Conservation (phyloP, 2,329 filamentous ascomycete species). For the Xylariomycetidae sp. region DNA sequence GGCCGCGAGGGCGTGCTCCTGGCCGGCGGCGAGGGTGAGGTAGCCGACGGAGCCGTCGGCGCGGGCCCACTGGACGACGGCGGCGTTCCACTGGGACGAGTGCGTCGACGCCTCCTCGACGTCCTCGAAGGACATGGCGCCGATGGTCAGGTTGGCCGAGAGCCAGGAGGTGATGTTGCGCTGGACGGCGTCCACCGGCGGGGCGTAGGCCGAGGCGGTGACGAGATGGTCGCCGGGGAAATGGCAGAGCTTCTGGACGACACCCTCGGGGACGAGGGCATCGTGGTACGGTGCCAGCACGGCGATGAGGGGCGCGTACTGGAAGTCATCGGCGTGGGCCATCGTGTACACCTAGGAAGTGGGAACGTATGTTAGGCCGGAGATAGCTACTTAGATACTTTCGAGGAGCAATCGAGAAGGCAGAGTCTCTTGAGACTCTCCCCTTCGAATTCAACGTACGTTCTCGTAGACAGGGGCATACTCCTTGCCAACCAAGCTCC, state of each 20-base stretch:
- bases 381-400: no score
- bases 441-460: constrained; percentile 30
- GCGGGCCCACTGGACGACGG: constrained; percentile 42
- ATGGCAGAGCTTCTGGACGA: background rate
- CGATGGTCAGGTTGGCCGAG: constrained; percentile 42
- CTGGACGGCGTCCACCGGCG: constrained; percentile 42
- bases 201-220: constrained; percentile 40
- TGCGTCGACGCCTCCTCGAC: constrained; percentile 43
- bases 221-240: constrained; percentile 34
- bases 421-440: no score
- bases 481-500: constrained; percentile 40
- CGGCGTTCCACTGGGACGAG: constrained; percentile 42
- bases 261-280: constrained; percentile 26
- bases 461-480: constrained; percentile 1
- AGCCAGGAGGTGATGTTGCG: constrained; percentile 48
- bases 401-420: no score
- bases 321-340: constrained; percentile 46
- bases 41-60: constrained; percentile 11
- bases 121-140: constrained; percentile 43
- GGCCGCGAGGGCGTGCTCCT: constrained; percentile 29
- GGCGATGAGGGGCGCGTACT: constrained; percentile 42
- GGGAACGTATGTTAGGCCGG: no score
- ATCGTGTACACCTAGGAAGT: constrained; percentile 29
- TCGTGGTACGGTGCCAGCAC: constrained; percentile 41
- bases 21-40: constrained; percentile 29